Percentiles rank a stretch among this genome's conserved stretches.
Conservation (phyloP, 1,284 basidiomycete species). For the Tremellales sp. region DNA sequence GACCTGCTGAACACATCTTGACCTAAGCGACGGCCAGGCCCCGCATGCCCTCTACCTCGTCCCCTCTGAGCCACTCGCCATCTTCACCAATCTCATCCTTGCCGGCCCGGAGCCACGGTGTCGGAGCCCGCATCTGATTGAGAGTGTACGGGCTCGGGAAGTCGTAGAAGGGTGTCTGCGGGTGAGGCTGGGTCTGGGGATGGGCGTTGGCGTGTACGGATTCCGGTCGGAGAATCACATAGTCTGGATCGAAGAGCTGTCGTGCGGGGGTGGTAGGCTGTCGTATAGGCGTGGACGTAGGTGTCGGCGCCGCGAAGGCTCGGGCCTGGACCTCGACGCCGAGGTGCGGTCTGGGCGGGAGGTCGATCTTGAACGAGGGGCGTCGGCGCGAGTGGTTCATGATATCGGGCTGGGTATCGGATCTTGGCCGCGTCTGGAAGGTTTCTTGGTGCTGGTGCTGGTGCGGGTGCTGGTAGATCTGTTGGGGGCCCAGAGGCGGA, state of each 20-base stretch:
- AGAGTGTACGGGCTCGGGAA: slow-evolving; percentile 12
- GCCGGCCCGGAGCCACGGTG: slow-evolving; percentile 15
- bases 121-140: slow-evolving; percentile 16
- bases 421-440: too few relatives aligned
- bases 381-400: too few relatives aligned
- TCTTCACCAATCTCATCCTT: slow-evolving; percentile 8
- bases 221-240: background rate
- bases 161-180: slow-evolving; percentile 1
- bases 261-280: background rate
- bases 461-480: too few relatives aligned
- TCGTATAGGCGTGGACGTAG: background rate
- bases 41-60: slow-evolving; percentile 3
- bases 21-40: slow-evolving; percentile 8
- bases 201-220: background rate
- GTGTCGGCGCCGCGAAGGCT: too few relatives aligned
- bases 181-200: background rate
- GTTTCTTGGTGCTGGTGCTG: too few relatives aligned
- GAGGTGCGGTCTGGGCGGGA: slow-evolving; percentile 12
- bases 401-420: too few relatives aligned
- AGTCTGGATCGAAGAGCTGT: too few relatives aligned
- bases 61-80: slow-evolving; percentile 15
- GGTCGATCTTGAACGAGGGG: slow-evolving; percentile 21
- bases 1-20: background rate
- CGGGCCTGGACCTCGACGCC: background rate
- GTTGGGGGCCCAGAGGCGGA: too few relatives aligned